Percentiles rank a stretch among this genome's conserved stretches.
phyloP scores from a whole-genome alignment of 2,329 filamentous ascomycete genomes.

The Aspergillus persii region DNA sequence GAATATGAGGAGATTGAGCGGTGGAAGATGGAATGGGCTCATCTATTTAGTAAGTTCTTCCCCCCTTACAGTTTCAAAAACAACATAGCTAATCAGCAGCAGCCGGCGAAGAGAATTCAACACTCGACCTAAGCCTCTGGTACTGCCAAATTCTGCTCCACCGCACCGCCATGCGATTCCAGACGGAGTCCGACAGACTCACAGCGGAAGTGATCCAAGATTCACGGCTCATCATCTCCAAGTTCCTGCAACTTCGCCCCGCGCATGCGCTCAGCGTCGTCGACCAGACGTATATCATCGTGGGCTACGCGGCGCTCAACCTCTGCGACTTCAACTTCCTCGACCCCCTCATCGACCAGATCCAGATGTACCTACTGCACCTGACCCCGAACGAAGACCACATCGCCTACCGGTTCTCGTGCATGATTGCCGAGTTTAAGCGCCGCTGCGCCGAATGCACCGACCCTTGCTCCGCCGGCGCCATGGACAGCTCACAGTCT shows the following conservation, averaged over 20 bases:
- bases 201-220: conserved; percentile 28
- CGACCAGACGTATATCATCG: conserved; percentile 34
- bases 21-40: conserved; percentile 36
- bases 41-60: conserved; percentile 26
- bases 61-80: neutral
- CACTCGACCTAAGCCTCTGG: conserved; percentile 33
- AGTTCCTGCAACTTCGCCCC: conserved; percentile 29
- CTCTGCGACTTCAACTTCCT: conserved; percentile 34
- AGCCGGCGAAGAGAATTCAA: conserved; percentile 30
- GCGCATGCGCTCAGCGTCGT: conserved; percentile 26
- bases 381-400: conserved; percentile 34
- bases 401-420: conserved; percentile 33
- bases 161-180: conserved; percentile 28
- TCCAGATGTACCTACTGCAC: conserved; percentile 33
- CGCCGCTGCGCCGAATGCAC: conserved; percentile 26
- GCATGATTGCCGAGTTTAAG: conserved; percentile 31
- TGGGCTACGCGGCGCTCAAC: conserved; percentile 36
- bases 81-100: conserved; percentile 4
- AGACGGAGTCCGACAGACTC: conserved; percentile 26
- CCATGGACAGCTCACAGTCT: conserved; percentile 16
- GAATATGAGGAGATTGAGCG: conserved; percentile 35
- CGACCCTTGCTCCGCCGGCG: conserved; percentile 11
- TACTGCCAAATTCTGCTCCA: conserved; percentile 37
- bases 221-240: conserved; percentile 30
- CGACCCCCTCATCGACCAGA: conserved; percentile 33